phyloP scores from a whole-genome alignment of 805 yeast species.

The Sporopachydermia lactativora region DNA sequence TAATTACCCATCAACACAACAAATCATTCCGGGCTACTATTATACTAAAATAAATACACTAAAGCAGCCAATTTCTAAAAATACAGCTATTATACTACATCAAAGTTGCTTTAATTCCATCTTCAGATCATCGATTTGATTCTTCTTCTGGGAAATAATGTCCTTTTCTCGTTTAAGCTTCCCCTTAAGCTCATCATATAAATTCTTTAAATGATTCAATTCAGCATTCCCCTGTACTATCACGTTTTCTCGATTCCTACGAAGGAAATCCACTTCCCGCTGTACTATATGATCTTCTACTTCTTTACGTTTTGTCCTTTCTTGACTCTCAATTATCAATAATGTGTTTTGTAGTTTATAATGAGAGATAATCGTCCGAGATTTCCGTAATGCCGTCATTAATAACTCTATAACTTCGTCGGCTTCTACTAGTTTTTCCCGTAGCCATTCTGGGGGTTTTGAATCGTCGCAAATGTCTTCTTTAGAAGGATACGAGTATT shows the following conservation, averaged over 20 bases:
- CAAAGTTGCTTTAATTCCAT: background rate
- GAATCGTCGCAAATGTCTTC: background rate
- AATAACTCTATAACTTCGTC: background rate
- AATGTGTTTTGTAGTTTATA: background rate
- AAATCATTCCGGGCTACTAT: too few relatives aligned
- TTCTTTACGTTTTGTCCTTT: background rate
- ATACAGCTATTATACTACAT: background rate
- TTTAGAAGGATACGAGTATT: background rate
- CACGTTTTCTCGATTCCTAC: background rate
- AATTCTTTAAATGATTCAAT: background rate
- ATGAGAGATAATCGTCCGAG: background rate
- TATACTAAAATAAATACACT: too few relatives aligned
- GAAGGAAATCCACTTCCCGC: background rate
- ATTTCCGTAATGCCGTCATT: background rate
- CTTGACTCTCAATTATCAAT: background rate
- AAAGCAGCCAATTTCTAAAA: too few relatives aligned
- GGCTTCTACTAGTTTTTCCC: background rate
- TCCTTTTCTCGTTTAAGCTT: background rate
- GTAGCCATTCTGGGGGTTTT: background rate
- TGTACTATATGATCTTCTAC: background rate
- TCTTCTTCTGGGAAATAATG: background rate
- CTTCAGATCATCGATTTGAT: constrained; percentile 1
- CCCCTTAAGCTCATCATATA: background rate
- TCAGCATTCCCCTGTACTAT: background rate
- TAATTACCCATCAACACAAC: too few relatives aligned